These are phyloP conservation scores for Aspergillus melleus DNA, from an alignment of 2,329 filamentous ascomycete genomes.

Conservation along the genomic window DNA sequence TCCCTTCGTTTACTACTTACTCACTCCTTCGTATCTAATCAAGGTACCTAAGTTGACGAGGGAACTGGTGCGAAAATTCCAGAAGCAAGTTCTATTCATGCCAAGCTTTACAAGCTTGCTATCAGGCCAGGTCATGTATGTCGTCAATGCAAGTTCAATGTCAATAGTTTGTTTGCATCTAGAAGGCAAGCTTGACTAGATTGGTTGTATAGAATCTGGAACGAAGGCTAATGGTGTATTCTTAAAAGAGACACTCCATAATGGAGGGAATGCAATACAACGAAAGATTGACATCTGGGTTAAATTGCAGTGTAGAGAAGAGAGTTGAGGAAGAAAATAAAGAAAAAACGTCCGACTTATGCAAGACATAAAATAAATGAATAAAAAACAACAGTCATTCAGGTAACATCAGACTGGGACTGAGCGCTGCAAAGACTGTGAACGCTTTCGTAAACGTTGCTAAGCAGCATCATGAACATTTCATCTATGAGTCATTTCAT, in stretches of 20 bases:
- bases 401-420: constrained; percentile 8
- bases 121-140: no score
- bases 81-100: no score
- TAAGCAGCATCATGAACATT: constrained; percentile 18
- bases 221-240: background rate
- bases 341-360: constrained; percentile 13
- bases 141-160: no score
- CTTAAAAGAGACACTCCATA: background rate
- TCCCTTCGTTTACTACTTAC: no score
- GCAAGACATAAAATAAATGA: constrained; percentile 9
- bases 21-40: no score
- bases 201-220: no score
- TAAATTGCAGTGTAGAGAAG: constrained; percentile 9
- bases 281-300: constrained; percentile 5
- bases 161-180: no score
- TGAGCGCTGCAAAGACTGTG: constrained; percentile 16
- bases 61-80: no score
- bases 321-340: background rate
- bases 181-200: no score
- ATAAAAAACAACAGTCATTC: background rate
- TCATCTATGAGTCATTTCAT: constrained; percentile 25
- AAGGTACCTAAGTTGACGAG: no score
- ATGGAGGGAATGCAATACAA: background rate
- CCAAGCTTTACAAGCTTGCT: no score
- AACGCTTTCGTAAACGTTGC: constrained; percentile 15